Conservation (phyloP, 2,329 filamentous ascomycete species). For the Leptographium flavum region DNA sequence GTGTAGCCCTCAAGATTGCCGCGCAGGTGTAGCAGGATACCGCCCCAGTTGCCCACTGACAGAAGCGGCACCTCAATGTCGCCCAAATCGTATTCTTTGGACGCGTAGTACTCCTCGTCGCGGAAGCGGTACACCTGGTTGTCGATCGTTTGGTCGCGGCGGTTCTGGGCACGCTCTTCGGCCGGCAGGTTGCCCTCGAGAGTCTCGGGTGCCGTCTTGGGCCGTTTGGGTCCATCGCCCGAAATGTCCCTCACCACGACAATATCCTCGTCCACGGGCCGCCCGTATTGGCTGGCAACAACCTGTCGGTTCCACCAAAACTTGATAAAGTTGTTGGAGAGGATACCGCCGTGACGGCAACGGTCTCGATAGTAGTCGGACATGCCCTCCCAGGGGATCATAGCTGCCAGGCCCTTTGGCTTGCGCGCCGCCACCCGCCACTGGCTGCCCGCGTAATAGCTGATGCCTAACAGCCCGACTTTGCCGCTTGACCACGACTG, state of each 20-base stretch:
- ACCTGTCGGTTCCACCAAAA: conserved; percentile 59
- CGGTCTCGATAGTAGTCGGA: conserved; percentile 41
- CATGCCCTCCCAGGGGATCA: conserved; percentile 38
- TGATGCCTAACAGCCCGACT: conserved; percentile 32
- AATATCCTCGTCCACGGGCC: conserved; percentile 15
- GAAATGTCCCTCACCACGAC: conserved; percentile 14
- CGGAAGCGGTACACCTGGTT: conserved; percentile 39
- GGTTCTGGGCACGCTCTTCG: conserved; percentile 33
- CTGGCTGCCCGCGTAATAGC: conserved; percentile 31
- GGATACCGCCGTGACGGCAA: conserved; percentile 46
- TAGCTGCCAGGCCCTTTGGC: conserved; percentile 31
- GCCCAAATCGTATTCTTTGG: conserved; percentile 47
- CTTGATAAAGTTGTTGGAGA: conserved; percentile 42
- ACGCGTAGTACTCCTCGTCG: conserved; percentile 49
- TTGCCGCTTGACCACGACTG: conserved; percentile 34
- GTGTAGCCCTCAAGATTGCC: conserved; percentile 54
- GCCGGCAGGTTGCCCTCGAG: conserved; percentile 43
- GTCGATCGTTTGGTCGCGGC: conserved; percentile 30
- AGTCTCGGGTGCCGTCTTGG: conserved; percentile 23
- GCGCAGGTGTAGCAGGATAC: conserved; percentile 52
- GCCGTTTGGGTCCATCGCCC: conserved; percentile 18
- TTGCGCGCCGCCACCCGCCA: conserved; percentile 33
- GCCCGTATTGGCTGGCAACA: conserved; percentile 54
- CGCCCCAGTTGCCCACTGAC: conserved; percentile 57
- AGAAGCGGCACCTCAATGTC: conserved; percentile 56